Evolutionary conservation across 2,329 filamentous ascomycete genomes (phyloP).

Genomic region (Fusarium pseudograminearum): DNA sequence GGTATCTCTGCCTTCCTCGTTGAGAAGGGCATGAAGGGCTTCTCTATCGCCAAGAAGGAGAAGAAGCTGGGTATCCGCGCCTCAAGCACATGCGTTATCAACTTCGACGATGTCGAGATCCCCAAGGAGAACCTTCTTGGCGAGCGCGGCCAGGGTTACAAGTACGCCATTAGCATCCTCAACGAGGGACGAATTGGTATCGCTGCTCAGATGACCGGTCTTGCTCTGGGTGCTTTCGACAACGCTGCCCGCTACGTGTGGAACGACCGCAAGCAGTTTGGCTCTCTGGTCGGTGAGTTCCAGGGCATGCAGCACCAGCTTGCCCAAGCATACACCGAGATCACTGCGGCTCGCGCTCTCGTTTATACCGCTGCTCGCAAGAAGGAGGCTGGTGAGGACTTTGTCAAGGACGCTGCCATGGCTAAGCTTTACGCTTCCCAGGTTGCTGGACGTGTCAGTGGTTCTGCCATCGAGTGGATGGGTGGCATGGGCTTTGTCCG

Average conservation of each 20-base stretch:
- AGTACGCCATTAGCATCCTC: constrained; percentile 92
- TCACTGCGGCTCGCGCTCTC: constrained; percentile 87
- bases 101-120: constrained; percentile 95
- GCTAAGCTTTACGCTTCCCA: constrained; percentile 96
- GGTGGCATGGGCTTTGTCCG: constrained; percentile 98
- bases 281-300: constrained; percentile 92
- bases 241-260: constrained; percentile 94
- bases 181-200: constrained; percentile 99
- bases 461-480: constrained; percentile 97
- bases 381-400: constrained; percentile 97
- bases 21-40: constrained; percentile 89
- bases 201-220: constrained; percentile 97
- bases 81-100: constrained; percentile 95
- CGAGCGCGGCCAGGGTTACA: constrained; percentile 92
- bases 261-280: constrained; percentile 99
- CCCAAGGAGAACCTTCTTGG: constrained; percentile 90
- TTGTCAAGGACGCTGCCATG: constrained; percentile 97
- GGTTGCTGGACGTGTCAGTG: constrained; percentile 87
- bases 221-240: constrained; percentile 93
- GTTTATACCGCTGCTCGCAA: constrained; percentile 97
- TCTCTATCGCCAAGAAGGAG: constrained; percentile 98
- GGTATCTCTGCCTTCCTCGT: constrained; percentile 97
- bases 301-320: constrained; percentile 99
- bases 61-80: constrained; percentile 99
- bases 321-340: constrained; percentile 94